phyloP scores from a whole-genome alignment of 257 asterid genomes.

The Fraxinus pennsylvanica region DNA sequence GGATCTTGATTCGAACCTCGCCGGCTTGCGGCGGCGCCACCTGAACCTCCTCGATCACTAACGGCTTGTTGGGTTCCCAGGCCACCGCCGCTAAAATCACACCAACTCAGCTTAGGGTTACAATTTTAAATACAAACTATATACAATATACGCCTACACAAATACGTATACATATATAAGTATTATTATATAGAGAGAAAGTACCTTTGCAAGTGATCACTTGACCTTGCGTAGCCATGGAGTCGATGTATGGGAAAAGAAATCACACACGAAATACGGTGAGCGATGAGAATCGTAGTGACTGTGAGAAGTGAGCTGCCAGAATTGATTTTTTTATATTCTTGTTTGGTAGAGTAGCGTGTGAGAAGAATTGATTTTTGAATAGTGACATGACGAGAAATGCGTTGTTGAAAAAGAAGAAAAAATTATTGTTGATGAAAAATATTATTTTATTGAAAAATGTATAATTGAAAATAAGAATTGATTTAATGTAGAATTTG shows the following conservation, averaged over 20 bases:
- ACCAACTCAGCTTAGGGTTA: not conserved
- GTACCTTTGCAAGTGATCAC: conserved; percentile 91
- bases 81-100: conserved; percentile 80
- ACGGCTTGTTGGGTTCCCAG: conserved; percentile 95
- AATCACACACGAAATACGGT: conserved; percentile 3
- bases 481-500: no score
- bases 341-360: no score
- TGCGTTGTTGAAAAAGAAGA: no score
- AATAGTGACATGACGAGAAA: no score
- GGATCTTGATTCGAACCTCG: conserved; percentile 76
- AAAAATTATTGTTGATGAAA: no score
- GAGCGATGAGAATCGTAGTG: conserved; percentile 5
- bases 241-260: not conserved
- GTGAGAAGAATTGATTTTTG: no score
- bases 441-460: no score
- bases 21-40: conserved; percentile 96
- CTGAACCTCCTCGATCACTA: conserved; percentile 86
- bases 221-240: conserved; percentile 84
- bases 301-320: not conserved
- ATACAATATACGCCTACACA: not conserved
- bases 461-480: no score
- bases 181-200: not conserved
- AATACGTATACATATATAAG: not conserved
- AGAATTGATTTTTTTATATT: not conserved
- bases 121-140: not conserved